Evolutionary conservation across 768 basidiomycete genomes (phyloP).

Genomic region (Rubroboletus pulcherrimus): DNA sequence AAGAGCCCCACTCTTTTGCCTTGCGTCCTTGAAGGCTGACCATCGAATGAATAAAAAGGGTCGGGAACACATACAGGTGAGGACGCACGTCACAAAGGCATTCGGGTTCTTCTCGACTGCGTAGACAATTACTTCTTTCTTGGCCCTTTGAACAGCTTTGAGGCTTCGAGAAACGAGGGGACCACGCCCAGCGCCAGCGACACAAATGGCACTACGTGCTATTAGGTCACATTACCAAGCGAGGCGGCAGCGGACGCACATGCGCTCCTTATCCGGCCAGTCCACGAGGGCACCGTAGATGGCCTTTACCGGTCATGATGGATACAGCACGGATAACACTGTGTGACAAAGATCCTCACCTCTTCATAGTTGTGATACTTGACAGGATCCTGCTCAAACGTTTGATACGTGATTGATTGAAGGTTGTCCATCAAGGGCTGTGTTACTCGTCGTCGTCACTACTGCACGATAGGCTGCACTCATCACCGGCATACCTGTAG

Average conservation of each 20-base stretch:
- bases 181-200: constrained; percentile 94
- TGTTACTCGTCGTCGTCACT: constrained; percentile 10
- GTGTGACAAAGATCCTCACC: constrained; percentile 37
- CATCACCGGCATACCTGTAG: constrained; percentile 58
- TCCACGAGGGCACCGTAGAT: constrained; percentile 78
- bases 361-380: constrained; percentile 97
- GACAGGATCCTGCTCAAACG: constrained; percentile 96
- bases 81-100: constrained; percentile 86
- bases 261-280: constrained; percentile 51
- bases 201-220: constrained; percentile 66
- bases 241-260: constrained; percentile 47
- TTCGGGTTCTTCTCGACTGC: constrained; percentile 97
- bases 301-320: constrained; percentile 46
- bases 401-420: constrained; percentile 93
- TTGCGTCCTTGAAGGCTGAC: constrained; percentile 80
- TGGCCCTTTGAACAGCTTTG: constrained; percentile 65
- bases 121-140: constrained; percentile 63
- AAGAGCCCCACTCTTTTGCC: constrained; percentile 75
- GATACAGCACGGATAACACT: constrained; percentile 7
- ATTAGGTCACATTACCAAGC: constrained; percentile 16
- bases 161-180: constrained; percentile 87
- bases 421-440: constrained; percentile 98
- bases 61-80: constrained; percentile 4
- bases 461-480: background rate
- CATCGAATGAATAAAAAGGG: constrained; percentile 14